These are phyloP conservation scores for Podospora conica DNA, from an alignment of 495 filamentous ascomycete genomes.

Conservation along the genomic window DNA sequence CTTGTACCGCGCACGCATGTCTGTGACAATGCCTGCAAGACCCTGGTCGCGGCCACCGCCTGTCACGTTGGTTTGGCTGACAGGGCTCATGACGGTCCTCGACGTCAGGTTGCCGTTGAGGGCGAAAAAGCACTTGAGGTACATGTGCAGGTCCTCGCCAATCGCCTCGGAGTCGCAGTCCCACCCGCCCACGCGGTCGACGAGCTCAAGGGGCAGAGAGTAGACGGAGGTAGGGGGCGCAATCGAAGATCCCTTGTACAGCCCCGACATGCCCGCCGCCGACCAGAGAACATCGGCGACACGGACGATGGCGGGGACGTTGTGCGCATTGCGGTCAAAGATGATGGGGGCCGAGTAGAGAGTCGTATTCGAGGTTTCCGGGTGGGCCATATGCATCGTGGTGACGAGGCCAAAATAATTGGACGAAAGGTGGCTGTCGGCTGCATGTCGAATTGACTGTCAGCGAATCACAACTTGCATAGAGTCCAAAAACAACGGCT, in stretches of 20 bases:
- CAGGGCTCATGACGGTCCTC: conserved; percentile 51
- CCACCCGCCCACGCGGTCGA: conserved; percentile 59
- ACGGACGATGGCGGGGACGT: conserved; percentile 57
- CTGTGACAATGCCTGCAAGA: conserved; percentile 43
- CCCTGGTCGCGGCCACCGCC: conserved; percentile 45
- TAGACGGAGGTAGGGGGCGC: conserved; percentile 66
- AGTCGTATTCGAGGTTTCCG: conserved; percentile 50
- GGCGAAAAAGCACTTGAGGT: conserved; percentile 67
- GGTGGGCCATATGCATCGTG: conserved; percentile 49
- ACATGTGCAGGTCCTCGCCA: conserved; percentile 70
- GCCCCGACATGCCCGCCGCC: conserved; percentile 58
- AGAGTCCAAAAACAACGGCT: conserved; percentile 3
- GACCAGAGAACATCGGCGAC: conserved; percentile 63
- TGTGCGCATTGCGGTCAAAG: conserved; percentile 64
- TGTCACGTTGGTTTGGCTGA: conserved; percentile 62
- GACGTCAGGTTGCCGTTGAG: conserved; percentile 55
- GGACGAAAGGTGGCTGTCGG: conserved; percentile 60
- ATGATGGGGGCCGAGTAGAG: conserved; percentile 65
- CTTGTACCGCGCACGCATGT: conserved; percentile 54
- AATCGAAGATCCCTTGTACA: conserved; percentile 52
- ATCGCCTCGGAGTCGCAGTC: conserved; percentile 61
- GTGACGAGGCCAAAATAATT: conserved; percentile 60
- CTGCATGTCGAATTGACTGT: conserved; percentile 34
- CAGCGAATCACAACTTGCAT: conserved; percentile 23
- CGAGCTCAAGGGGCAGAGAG: conserved; percentile 55